Evolutionary conservation across 208 protist species (phyloP), one percentile per base, ranked within the genome.

Genomic region (Phytomonas francai): DNA sequence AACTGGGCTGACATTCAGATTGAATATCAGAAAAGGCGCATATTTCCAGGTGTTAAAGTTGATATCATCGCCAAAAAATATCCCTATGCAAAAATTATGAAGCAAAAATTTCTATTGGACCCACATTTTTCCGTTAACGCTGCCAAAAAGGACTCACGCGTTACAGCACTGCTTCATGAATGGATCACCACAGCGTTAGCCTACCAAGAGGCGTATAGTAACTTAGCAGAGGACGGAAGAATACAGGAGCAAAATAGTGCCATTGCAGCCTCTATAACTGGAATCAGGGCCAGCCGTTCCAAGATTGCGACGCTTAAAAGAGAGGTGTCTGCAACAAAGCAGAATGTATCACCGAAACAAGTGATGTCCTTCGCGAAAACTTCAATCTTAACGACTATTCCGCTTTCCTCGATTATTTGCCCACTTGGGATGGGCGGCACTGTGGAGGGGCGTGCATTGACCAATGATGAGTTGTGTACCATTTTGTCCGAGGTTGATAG

Each of bases 221-320:
- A 76, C 63, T 54, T 85, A 8, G 79, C 78, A 6, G 59, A 77
- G 36, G 80, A 89, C 70, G 80, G 77, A 70, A 74, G 80, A 16
- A 79, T 89, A 49, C 78, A 89, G 65, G 78, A 77, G 45, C 80
- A 84, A 68, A 89, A 89, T 65, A 74, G 83, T 65, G 71, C 76
- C 27, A 89, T 89, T 65, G 72, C 69, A 7, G 70, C 65, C 56
- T 68, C 75, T 32, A 89, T 89, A 63, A 73, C 78, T 25, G 78
- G 78, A 5, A 85, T 86, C 79, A 89, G 84, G 76, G 78, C 72
- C 19, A 80, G 71, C 56, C 84, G 84, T 42, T 65, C 77, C 49
- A 89, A 89, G 74, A 81, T 86, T 32, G 73, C 72, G 59, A 89
- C 76, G 58, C 73, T 89, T 56, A 86, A 85, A 68, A 79, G 85